These are phyloP conservation scores for Ascoidea tarda DNA, from an alignment of 805 yeast species.

Conservation along the genomic window DNA sequence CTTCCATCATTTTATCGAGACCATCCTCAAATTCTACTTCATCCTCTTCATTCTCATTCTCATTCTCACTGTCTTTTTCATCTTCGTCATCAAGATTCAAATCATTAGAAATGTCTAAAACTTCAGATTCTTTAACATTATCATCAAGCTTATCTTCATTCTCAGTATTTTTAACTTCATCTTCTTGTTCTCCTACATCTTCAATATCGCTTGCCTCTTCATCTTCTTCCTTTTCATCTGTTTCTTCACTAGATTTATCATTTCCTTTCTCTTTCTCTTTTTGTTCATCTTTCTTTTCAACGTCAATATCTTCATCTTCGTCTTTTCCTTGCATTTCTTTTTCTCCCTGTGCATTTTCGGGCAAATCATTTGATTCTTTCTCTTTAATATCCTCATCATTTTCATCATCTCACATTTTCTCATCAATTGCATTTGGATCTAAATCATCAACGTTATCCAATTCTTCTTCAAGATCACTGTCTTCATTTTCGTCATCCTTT, in stretches of 20 bases:
- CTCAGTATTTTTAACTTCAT: constrained; percentile 39
- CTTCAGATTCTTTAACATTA: constrained; percentile 70
- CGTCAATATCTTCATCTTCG: constrained; percentile 20
- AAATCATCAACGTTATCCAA: constrained; percentile 78
- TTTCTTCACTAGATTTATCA: constrained; percentile 20
- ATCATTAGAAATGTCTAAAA: constrained; percentile 85
- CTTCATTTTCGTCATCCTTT: constrained; percentile 33
- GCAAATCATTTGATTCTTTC: constrained; percentile 63
- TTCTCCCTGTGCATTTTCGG: constrained; percentile 42
- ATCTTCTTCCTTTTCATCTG: constrained; percentile 22
- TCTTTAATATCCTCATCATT: constrained; percentile 65
- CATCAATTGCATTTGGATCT: constrained; percentile 92
- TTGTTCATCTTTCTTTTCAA: constrained; percentile 17
- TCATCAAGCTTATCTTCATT: constrained; percentile 63
- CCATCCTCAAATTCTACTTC: constrained; percentile 18
- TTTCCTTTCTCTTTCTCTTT: constrained; percentile 17
- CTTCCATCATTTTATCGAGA: constrained; percentile 14
- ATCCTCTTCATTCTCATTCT: constrained; percentile 19
- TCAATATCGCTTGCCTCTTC: constrained; percentile 21
- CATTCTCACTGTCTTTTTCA: constrained; percentile 30
- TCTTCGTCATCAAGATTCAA: constrained; percentile 74
- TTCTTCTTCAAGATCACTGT: constrained; percentile 71
- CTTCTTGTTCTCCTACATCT: constrained; percentile 31
- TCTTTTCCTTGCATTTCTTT: constrained; percentile 32
- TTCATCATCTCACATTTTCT: constrained; percentile 96